Base-by-base conservation (phyloP, 2,329 filamentous ascomycete species). In the Botryotinia calthae region DNA sequence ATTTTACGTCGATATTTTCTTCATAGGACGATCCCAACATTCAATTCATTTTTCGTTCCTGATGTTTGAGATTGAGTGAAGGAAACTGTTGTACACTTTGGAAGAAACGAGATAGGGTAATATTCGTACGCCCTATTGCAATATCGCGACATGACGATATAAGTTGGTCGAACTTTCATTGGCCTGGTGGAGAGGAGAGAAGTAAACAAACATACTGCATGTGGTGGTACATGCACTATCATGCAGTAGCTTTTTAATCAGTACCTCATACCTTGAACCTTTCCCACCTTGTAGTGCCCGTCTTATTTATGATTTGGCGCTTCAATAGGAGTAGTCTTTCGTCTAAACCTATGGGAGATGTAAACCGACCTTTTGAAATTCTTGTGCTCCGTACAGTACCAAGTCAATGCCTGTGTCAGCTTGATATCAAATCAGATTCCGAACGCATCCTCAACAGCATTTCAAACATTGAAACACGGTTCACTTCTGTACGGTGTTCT, bases 191-290 rank as follows among this genome's bases (percentile, higher is more conserved):
- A 10, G 37, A 16, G 40, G 20, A 18, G 22, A 25, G 46, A 51
- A 28, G 46, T 28, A 54, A 54, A 66, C 40, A 66, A 66, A 66
- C 46, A 66, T 46, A 51, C 25, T n/a, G 63, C 63, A 66, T 66
- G 22, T 18, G 25, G 46, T 51, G 31, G 46, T 40, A 20, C 16
- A 28, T 22, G 28, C n/a, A 37, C 25, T 20, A 44, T 20, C 25
- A 65, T 46, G n/a, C 61, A 64, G 61, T 64, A 46, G 61, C 37
- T 5, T 20, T 63, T 62, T 28, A 44, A 63, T n/a, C 48, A 54
- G 25, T n/a, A n/a, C 48, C 48, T 51, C 48, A 51, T n/a, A 51
- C 37, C 59, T 16, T 42, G 34, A 22, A 14, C 25, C 25, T 62
- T 28, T 42, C 59, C 37, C 25, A 54, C 48, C 25, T 62, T 4